Percentiles rank a stretch among this genome's conserved stretches.
phyloP scores from a whole-genome alignment of 345 rosid species.

The Hevea brasiliensis region DNA sequence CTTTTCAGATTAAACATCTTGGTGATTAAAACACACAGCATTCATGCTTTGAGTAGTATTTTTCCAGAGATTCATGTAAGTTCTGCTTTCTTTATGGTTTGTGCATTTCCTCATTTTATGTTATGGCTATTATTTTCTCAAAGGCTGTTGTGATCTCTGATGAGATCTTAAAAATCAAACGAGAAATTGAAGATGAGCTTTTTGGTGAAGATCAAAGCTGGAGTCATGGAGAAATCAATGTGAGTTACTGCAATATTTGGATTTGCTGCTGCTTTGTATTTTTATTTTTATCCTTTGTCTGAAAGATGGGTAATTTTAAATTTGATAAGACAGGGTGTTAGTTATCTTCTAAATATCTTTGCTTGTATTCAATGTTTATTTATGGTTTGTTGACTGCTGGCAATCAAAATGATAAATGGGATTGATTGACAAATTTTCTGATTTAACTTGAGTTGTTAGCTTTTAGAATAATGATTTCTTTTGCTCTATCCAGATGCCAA shows the following conservation, averaged over 20 bases:
- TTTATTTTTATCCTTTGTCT: background rate
- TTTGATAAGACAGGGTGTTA: background rate
- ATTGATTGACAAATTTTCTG: background rate
- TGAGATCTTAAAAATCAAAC: slow-evolving; percentile 60
- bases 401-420: background rate
- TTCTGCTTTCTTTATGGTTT: background rate
- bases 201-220: slow-evolving; percentile 78
- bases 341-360: background rate
- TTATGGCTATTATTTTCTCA: slow-evolving; percentile 10
- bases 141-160: slow-evolving; percentile 56
- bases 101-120: background rate
- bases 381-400: background rate
- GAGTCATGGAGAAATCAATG: slow-evolving; percentile 62
- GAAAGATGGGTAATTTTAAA: background rate
- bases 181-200: slow-evolving; percentile 67
- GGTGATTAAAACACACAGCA: background rate
- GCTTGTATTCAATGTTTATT: background rate
- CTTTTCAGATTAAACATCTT: background rate
- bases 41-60: background rate
- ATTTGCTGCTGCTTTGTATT: background rate
- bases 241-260: slow-evolving; percentile 33
- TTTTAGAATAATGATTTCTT: background rate
- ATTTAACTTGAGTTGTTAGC: background rate
- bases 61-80: background rate
- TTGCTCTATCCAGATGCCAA: slow-evolving; percentile 40